These are phyloP conservation scores for Ophiocordyceps camponoti-floridani DNA, from an alignment of 2,329 filamentous ascomycete species.

Conservation along the genomic window DNA sequence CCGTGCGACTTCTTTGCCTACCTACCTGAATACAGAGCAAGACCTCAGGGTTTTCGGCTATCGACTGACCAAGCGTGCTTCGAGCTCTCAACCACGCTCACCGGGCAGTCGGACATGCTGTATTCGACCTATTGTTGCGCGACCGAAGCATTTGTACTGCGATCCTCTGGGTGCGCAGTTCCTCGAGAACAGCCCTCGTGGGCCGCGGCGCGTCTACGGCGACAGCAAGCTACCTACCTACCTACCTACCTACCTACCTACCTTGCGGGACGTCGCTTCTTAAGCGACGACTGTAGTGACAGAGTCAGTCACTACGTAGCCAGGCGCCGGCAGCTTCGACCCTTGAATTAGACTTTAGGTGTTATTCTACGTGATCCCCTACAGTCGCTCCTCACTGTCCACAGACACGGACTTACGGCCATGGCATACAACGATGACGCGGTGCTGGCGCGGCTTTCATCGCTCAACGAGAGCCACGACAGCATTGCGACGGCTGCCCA, in stretches of 20 bases:
- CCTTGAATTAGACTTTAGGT: background rate
- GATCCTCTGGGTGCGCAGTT: background rate
- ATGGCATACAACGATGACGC: constrained; percentile 97
- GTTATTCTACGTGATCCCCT: background rate
- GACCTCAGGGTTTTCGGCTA: background rate
- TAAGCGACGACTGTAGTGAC: background rate
- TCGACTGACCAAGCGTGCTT: background rate
- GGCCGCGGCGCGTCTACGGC: background rate
- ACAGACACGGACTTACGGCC: background rate
- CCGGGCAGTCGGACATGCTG: background rate
- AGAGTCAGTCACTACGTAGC: background rate
- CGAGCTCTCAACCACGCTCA: background rate
- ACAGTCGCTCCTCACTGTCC: background rate
- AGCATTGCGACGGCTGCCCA: constrained; percentile 91
- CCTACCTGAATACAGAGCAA: no score
- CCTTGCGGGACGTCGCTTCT: background rate
- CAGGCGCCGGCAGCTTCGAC: background rate
- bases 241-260: background rate
- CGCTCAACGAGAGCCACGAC: constrained; percentile 92
- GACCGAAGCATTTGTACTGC: background rate
- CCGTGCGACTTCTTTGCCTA: background rate
- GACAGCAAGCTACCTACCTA: background rate
- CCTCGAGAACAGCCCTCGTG: background rate
- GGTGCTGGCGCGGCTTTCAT: constrained; percentile 83
- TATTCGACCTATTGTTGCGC: background rate